Base-by-base conservation (phyloP, 805 yeast genomes). In the Blastobotrys chiropterorum region DNA sequence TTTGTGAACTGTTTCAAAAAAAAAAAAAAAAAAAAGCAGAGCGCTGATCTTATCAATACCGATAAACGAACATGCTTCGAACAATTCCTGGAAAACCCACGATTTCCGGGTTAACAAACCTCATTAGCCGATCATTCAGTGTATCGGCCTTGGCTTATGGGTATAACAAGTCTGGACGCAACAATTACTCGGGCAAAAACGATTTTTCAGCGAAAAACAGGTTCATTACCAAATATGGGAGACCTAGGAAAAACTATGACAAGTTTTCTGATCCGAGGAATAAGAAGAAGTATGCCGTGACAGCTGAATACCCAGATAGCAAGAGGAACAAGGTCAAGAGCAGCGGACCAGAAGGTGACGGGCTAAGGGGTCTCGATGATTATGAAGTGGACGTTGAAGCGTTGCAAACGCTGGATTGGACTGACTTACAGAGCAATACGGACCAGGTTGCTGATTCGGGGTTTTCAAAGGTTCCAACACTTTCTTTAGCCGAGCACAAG, bases 361-460 rank as follows among this genome's bases (percentile, higher is more conserved):
- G 71, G 0, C 57, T 65, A 21, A 53, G 55, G 55, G 71, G 69
- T 20, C 44, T 49, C 34, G 59, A 56, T 2, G 56, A 58, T 49
- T 66, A 67, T 51, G 65, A 56, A 22, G 53, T 67, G n/a, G 62
- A 60, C 47, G 38, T 34, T 2, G 62, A 57, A n/a, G 57, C 54
- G 16, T 26, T 61, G 17, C 44, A 51, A 39, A 47, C 51, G 3
- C 47, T 67, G 30, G 46, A 59, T 17, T 60, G 63, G 62, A 54
- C 59, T 7, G 64, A 61, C 38, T 58, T 65, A n/a, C 39, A 61
- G 14, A 44, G 59, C 21, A 56, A 39, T 14, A 54, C 46, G 3
- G 31, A 19, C 5, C 26, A 51, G 14, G 44, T 49, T 3, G 50
- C 44, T n/a, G 38, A 41, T 21, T 56, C 52, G 13, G 61, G 60